Percentiles rank a stretch among this genome's conserved stretches.
Evolutionary conservation across 2,329 filamentous ascomycete genomes (phyloP).

Genomic region (Fusarium chuoi): DNA sequence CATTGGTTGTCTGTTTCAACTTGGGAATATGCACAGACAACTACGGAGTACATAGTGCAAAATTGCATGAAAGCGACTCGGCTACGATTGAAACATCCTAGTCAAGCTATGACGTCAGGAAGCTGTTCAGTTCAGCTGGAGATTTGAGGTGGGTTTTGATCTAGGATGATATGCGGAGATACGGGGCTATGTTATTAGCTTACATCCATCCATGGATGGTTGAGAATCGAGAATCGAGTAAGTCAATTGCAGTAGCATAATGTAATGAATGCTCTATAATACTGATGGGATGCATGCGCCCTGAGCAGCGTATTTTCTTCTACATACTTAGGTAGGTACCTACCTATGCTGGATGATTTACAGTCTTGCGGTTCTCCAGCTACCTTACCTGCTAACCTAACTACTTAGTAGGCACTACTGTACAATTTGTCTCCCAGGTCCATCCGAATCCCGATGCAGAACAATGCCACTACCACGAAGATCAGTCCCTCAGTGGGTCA

Average conservation of each 20-base stretch:
- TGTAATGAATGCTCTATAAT: background rate
- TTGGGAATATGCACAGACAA: background rate
- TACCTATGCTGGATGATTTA: background rate
- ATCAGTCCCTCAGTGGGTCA: slow-evolving; percentile 1
- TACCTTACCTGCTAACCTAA: background rate
- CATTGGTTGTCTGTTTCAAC: background rate
- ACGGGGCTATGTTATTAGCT: background rate
- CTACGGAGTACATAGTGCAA: background rate
- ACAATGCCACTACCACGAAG: background rate
- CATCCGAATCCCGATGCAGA: background rate
- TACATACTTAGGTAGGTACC: too few species aligned
- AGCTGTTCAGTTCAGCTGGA: slow-evolving; percentile 8
- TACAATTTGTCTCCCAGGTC: background rate
- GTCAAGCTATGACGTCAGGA: slow-evolving; percentile 37
- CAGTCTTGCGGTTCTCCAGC: background rate
- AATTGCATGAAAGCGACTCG: slow-evolving; percentile 2
- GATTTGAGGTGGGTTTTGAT: slow-evolving; percentile 5
- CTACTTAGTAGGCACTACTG: background rate
- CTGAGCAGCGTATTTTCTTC: background rate
- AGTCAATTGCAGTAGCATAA: background rate
- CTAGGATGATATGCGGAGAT: slow-evolving; percentile 2
- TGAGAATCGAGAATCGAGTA: background rate
- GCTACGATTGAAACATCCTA: background rate
- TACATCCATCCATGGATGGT: background rate
- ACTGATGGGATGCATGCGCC: background rate